Base-by-base conservation (phyloP, 2,329 filamentous ascomycete species). In the Fusarium chaquense region DNA sequence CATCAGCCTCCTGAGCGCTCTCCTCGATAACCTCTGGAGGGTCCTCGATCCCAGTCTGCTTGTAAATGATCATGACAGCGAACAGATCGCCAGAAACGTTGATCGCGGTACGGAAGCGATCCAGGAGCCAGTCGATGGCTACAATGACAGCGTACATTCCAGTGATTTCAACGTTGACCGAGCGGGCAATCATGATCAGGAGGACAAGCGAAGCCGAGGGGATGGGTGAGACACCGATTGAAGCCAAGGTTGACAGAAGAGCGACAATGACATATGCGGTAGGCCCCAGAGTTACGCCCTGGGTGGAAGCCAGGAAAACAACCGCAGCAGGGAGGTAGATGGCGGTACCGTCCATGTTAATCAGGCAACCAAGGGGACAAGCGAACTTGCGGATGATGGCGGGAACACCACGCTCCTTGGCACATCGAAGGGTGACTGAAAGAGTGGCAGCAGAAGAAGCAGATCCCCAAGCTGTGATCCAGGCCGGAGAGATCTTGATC, bases 111-210 rank as follows among this genome's bases (percentile, higher is more conserved):
- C 85, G 79, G 80, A 87, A 87, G 30, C 85, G 82, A 75, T 87
- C 85, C n/a, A 86, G 77, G 74, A 87, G 82, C 85, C 84, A 87
- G 66, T 86, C 84, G 45, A 86, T 86, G 26, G 84, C 84, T 4
- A 86, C 81, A 16, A 86, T 83, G 41, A 86, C 83, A 24, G 81
- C 84, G 66, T 83, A 86, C 83, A 85, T 85, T 20, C 78, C 81
- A 0, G 82, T 85, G 35, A 85, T 73, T 2, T 79, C 78, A 1
- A 86, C 79, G 16, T 81, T 78, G 54, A 86, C 78, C 10, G 78
- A 78, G 24, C 78, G 76, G 12, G 83, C 81, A 66, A 86, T 86
- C 83, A 87, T 85, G 67, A 85, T 77, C 4, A 82, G 82, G 16
- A 86, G 77, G 5, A 86, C 85, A 3, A 86, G 78, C 20, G 83